Conservation (phyloP, 2,329 filamentous ascomycete species). For the Colletotrichum sp. region DNA sequence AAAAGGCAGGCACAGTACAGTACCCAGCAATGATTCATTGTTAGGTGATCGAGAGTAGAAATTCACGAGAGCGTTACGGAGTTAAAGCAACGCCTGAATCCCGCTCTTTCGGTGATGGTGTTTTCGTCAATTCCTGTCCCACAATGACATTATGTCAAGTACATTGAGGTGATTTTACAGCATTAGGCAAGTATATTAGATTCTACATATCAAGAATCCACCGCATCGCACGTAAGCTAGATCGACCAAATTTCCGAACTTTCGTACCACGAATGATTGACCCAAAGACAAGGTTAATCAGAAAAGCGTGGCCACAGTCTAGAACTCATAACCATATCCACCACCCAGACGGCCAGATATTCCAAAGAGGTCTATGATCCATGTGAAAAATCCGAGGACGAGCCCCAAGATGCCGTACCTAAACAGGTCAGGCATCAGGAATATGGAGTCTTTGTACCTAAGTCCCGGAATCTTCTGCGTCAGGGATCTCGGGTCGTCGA, state of each 20-base stretch:
- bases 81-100: not conserved
- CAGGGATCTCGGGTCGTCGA: not conserved
- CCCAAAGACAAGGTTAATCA: not conserved
- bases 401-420: not conserved
- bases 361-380: not conserved
- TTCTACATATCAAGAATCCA: fast-evolving
- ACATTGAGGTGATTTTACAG: not conserved
- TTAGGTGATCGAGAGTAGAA: not conserved
- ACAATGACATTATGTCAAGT: fast-evolving
- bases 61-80: not conserved
- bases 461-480: not conserved
- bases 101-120: not conserved
- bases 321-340: slow-evolving; percentile 6
- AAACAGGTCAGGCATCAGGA: not conserved
- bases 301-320: not conserved
- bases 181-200: not conserved
- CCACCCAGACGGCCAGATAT: not conserved
- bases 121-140: fast-evolving
- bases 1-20: not conserved
- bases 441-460: slow-evolving; percentile 1
- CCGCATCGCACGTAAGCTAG: not conserved
- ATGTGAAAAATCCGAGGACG: not conserved
- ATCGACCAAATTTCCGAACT: fast-evolving
- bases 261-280: not conserved
- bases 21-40: not conserved